Percentiles rank a stretch among this genome's conserved stretches.
Evolutionary conservation across 2,329 filamentous ascomycete species (phyloP).

Genomic region (Sporothrix inflata): DNA sequence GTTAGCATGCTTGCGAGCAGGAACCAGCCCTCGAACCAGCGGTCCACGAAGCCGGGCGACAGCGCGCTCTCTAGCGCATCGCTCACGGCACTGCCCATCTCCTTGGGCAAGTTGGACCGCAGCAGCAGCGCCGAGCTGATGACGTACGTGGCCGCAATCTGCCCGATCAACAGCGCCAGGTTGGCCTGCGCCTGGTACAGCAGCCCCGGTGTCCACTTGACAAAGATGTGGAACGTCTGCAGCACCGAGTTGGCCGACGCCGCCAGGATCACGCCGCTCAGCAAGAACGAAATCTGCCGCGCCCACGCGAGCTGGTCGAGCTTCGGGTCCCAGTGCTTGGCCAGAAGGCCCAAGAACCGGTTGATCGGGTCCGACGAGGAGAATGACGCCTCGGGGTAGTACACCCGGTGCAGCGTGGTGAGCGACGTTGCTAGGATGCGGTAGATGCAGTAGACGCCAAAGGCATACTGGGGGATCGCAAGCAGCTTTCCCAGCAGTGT

Average conservation of each 20-base stretch:
- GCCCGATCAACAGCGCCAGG: constrained; percentile 75
- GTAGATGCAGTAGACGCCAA: constrained; percentile 83
- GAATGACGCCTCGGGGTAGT: constrained; percentile 56
- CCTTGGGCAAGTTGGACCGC: constrained; percentile 74
- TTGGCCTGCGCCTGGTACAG: constrained; percentile 76
- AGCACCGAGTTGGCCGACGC: constrained; percentile 80
- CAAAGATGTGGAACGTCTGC: constrained; percentile 83
- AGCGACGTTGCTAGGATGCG: constrained; percentile 74
- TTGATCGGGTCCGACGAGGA: constrained; percentile 80
- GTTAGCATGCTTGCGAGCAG: constrained; percentile 69
- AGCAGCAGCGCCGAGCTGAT: constrained; percentile 78
- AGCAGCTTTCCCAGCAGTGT: constrained; percentile 69
- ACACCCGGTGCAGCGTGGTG: constrained; percentile 65
- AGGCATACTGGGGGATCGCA: constrained; percentile 65
- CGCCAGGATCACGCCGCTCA: constrained; percentile 80
- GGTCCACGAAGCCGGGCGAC: constrained; percentile 71
- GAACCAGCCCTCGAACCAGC: constrained; percentile 91
- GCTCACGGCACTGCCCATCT: constrained; percentile 76
- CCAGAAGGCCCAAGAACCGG: constrained; percentile 76
- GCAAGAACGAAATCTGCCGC: constrained; percentile 79
- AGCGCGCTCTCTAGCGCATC: constrained; percentile 78
- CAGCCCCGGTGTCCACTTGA: constrained; percentile 72
- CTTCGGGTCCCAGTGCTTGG: constrained; percentile 80
- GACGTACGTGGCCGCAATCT: constrained; percentile 83
- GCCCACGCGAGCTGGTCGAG: constrained; percentile 83